These are phyloP conservation scores for Salix brachista DNA, from an alignment of 345 rosid genomes.

Conservation along the genomic window DNA sequence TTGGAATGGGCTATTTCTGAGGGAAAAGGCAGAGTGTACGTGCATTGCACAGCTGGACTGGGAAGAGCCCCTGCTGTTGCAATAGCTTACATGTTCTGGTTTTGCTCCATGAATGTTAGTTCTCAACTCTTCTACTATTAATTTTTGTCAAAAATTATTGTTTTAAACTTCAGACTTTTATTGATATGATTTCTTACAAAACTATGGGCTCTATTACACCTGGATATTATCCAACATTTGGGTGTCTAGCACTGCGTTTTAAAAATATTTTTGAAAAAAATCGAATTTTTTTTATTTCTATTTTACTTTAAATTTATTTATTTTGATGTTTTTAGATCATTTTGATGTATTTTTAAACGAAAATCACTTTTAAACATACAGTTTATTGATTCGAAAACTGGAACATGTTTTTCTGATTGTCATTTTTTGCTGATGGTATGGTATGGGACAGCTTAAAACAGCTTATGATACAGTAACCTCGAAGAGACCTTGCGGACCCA, in stretches of 20 bases:
- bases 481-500: conserved; percentile 83
- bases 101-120: conserved; percentile 65
- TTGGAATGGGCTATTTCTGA: conserved; percentile 78
- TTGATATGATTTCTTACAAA: too few species aligned
- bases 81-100: conserved; percentile 87
- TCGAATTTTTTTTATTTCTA: too few species aligned
- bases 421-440: not conserved
- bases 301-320: too few species aligned
- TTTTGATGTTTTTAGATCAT: too few species aligned
- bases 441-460: conserved; percentile 47
- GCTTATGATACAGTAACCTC: conserved; percentile 68
- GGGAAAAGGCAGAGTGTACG: conserved; percentile 77
- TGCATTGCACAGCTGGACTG: conserved; percentile 90
- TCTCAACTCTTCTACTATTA: not conserved
- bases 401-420: not conserved
- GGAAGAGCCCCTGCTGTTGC: conserved; percentile 96
- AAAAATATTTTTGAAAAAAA: too few species aligned
- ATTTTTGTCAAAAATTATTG: not conserved
- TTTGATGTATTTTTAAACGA: too few species aligned
- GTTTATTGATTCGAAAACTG: not conserved
- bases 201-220: too few species aligned
- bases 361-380: too few species aligned
- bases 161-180: too few species aligned
- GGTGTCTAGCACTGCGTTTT: too few species aligned
- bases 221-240: too few species aligned